Conservation (phyloP, 2,329 filamentous ascomycete species). For the Neophaeococcomyces mojaviensis region DNA sequence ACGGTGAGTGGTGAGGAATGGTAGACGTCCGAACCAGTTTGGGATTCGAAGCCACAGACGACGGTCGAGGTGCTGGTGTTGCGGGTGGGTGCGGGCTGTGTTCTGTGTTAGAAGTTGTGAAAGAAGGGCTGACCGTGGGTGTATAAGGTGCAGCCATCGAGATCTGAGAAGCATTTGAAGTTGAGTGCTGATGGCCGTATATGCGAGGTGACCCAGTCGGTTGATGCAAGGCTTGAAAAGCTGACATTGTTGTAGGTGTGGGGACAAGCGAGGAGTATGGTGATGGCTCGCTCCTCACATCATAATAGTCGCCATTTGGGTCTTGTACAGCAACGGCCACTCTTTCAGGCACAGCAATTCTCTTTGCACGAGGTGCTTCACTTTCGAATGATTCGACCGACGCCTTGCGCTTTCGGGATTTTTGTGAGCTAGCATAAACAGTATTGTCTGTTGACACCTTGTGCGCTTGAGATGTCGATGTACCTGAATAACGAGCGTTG, state of each 20-base stretch:
- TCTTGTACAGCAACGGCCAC: conserved; percentile 32
- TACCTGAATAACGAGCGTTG: too few relatives aligned
- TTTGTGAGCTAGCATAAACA: background rate
- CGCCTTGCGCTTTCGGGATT: conserved; percentile 49
- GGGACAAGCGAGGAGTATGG: conserved; percentile 46
- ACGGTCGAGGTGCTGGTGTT: conserved; percentile 29
- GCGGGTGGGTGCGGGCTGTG: conserved; percentile 38
- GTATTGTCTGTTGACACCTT: background rate
- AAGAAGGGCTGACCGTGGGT: conserved; percentile 36
- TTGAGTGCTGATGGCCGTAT: conserved; percentile 35
- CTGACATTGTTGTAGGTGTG: conserved; percentile 38
- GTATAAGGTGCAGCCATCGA: conserved; percentile 41
- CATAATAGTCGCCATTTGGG: conserved; percentile 47
- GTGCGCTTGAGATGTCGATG: too few relatives aligned
- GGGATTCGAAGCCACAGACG: conserved; percentile 44
- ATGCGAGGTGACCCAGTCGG: conserved; percentile 35
- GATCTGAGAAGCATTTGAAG: conserved; percentile 35
- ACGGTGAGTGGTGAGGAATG: conserved; percentile 47
- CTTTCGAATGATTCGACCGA: conserved; percentile 41
- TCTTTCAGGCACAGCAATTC: conserved; percentile 1
- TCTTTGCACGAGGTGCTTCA: conserved; percentile 18
- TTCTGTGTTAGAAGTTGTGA: conserved; percentile 38
- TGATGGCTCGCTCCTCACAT: conserved; percentile 37
- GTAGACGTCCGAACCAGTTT: conserved; percentile 62
- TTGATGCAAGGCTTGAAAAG: conserved; percentile 33